Base-by-base conservation (phyloP, 148 eudicot species). In the Camellia lanceoleosa region DNA sequence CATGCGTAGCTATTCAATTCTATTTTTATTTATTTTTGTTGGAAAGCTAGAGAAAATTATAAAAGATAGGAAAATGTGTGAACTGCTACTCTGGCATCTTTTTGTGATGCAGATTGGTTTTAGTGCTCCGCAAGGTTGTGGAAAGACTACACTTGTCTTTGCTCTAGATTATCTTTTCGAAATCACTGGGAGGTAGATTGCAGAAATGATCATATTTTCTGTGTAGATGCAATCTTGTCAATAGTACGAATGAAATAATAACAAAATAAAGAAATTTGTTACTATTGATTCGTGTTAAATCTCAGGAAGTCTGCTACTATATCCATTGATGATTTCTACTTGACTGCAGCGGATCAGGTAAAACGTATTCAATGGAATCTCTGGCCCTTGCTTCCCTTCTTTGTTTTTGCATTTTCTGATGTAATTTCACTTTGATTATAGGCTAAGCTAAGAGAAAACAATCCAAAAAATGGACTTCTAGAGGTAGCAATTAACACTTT, bases 71-170 rank as follows among this genome's bases (percentile, higher is more conserved):
- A 30, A 63, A 58, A 49, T 51, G 20, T n/a, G 38, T 11, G 43
- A 43, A 47, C 20, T 79, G 80, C 61, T 68, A 43, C n/a, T 60
- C 44, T 75, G 58, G n/a, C 41, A 46, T 68, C 64, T 78, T 61
- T 73, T 74, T 72, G 67, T 13, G 76, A 73, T 89, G 90, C 93
- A 95, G 98, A 92, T 95, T 85, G 98, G 98, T 68, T 93, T 95
- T 83, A 95, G 98, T 84, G 98, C 98, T 49, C 98, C 98, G 7
- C 98, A 95, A 87, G 98, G 98, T 77, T 93, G 98, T 85, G 99
- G 99, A 75, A 95, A 95, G 84, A 95, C 99, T 60, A 95, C 99
- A 56, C 99, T 95, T 79, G 97, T 93, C 63, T 93, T 83, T 83
- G 99, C 99, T 42, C 87, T 95, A 47, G 90, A 92, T 78, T 93